Evolutionary conservation across 345 rosid genomes (phyloP), one percentile per base, ranked within the genome.

Genomic region (Pelargonium nanum): DNA sequence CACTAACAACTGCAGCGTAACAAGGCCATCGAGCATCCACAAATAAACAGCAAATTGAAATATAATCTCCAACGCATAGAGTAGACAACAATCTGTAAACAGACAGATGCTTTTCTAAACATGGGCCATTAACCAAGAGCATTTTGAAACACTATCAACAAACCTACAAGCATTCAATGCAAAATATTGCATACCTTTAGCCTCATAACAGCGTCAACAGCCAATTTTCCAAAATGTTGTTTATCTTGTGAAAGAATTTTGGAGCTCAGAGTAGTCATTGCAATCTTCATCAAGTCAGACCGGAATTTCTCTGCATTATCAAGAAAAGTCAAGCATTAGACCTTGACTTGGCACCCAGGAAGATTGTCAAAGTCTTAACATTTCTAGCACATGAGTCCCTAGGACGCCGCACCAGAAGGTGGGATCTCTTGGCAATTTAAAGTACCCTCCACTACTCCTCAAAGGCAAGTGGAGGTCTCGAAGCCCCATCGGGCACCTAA

Each of bases 131-230:
- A 22, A 63, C 32, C 30, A 75, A 56, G 55, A 63, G 44, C 56
- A 55, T 22, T 30, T 54, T 25, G 44, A 56, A 34, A 45, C 4
- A 45, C 65, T 34, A 44, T 13, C 13, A 10, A 61, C 7, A 28
- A 44, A 22, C 6, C 45, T 20, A n/a, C 21, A 26, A 13, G 57
- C 51, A 56, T 5, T 44, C 15, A 20, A 52, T 6, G 53, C 45
- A 10, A 57, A 44, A 15, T 32, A 55, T 21, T 2, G 26, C 30
- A 68, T 56, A 92, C 95, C 93, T 87, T 85, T 13, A 92, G 74
- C 71, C 98, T 85, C 85, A 85, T 71, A 61, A 92, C 95, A 78
- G 96, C 98, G 68, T 92, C 98, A 17, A 92, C 95, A 13, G 95
- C 97, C 65, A 92, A 75, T 77, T 82, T 82, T 22, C 80, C 95